phyloP scores from a whole-genome alignment of 768 basidiomycete genomes.

The Mycena galopus region DNA sequence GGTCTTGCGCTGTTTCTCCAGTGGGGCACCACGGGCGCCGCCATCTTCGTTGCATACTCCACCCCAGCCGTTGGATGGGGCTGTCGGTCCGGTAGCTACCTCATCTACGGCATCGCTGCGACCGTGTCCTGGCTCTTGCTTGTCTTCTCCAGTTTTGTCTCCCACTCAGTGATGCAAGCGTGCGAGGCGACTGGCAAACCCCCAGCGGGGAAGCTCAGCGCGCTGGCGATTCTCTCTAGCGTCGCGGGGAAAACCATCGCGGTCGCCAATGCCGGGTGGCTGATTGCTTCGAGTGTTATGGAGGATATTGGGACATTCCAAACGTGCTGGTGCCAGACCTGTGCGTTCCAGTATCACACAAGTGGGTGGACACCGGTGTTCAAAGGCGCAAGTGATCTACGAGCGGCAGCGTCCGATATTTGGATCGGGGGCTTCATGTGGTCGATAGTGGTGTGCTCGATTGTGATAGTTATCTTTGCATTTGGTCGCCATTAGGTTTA shows the following conservation, averaged over 20 bases:
- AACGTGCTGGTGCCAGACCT: constrained; percentile 35
- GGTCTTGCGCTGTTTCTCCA: constrained; percentile 43
- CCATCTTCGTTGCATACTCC: constrained; percentile 37
- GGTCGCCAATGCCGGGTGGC: constrained; percentile 29
- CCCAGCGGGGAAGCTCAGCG: not conserved
- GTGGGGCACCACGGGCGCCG: constrained; percentile 47
- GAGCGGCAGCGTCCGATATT: not conserved
- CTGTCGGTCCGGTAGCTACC: constrained; percentile 48
- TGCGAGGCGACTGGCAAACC: not conserved
- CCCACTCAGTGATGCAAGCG: constrained; percentile 26
- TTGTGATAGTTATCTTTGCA: constrained; percentile 9
- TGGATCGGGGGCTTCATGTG: constrained; percentile 25
- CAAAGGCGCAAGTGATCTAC: constrained; percentile 1
- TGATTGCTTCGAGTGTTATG: constrained; percentile 26
- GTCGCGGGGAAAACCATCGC: constrained; percentile 28
- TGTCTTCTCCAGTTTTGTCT: constrained; percentile 40
- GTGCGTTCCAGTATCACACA: not conserved
- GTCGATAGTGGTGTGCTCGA: not conserved
- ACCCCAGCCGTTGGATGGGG: constrained; percentile 44
- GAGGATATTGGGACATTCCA: constrained; percentile 32
- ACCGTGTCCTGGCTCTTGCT: constrained; percentile 47
- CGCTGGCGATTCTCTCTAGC: constrained; percentile 14
- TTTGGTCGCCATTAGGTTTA: too few relatives aligned
- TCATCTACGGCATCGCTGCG: constrained; percentile 44
- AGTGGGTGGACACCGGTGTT: constrained; percentile 18